These are phyloP conservation scores for Trametes cinnabarina DNA, from an alignment of 768 basidiomycete genomes.

Conservation along the genomic window DNA sequence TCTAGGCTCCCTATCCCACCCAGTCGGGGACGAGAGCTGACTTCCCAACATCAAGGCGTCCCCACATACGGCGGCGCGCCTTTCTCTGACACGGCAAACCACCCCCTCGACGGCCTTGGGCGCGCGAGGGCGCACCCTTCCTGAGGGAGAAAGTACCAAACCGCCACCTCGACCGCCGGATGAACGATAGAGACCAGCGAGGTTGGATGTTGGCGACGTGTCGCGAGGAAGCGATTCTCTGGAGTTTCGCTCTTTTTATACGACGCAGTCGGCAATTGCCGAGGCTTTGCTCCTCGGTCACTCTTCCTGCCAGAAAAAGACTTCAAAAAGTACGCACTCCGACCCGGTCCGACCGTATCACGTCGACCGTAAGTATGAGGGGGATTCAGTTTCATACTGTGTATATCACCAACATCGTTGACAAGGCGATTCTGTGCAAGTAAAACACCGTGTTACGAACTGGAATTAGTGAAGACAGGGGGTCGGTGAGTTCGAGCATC, in stretches of 20 bases:
- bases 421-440: too few relatives aligned
- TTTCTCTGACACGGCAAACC: conserved; percentile 32
- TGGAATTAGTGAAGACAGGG: too few relatives aligned
- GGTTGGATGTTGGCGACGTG: conserved; percentile 26
- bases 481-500: too few relatives aligned
- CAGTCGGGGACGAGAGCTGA: conserved; percentile 22
- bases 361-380: too few relatives aligned
- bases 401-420: too few relatives aligned
- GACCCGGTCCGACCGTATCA: too few relatives aligned
- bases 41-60: conserved; percentile 23
- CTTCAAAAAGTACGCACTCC: too few relatives aligned
- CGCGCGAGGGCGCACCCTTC: conserved; percentile 21
- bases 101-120: conserved; percentile 31
- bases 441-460: too few relatives aligned
- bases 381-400: too few relatives aligned
- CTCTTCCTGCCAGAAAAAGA: too few relatives aligned
- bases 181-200: conserved; percentile 27
- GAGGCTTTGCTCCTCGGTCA: too few relatives aligned
- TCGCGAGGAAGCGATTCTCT: not conserved
- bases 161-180: conserved; percentile 25
- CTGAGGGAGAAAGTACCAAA: conserved; percentile 29
- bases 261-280: not conserved
- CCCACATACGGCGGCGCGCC: conserved; percentile 15
- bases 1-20: conserved; percentile 29
- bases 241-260: not conserved